A percentile compares a stretch with the other conserved stretches of the same genome.
phyloP scores from a whole-genome alignment of 805 yeast genomes.

The Brettanomyces custersianus region DNA sequence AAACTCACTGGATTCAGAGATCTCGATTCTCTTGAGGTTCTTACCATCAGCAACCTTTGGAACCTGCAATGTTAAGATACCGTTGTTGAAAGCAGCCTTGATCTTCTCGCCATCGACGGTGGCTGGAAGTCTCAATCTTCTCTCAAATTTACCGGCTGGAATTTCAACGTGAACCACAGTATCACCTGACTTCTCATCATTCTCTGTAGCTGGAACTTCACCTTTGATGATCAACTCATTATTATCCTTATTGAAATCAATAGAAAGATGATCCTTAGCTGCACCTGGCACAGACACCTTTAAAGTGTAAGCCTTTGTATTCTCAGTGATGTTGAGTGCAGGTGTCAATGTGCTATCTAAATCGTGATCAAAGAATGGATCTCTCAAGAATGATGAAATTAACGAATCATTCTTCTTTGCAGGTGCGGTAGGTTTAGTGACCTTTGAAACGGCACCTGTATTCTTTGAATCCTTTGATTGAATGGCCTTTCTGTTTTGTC shows the following conservation, averaged over 20 bases:
- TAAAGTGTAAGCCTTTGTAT: slow-evolving; percentile 31
- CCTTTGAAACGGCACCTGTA: neutral
- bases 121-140: slow-evolving; percentile 29
- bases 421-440: slow-evolving; percentile 3
- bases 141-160: slow-evolving; percentile 10
- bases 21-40: slow-evolving; percentile 15
- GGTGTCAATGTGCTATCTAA: slow-evolving; percentile 11
- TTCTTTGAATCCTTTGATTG: slow-evolving; percentile 12
- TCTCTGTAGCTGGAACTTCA: slow-evolving; percentile 19
- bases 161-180: slow-evolving; percentile 6
- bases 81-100: slow-evolving; percentile 36
- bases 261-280: slow-evolving; percentile 30
- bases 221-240: slow-evolving; percentile 37
- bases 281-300: slow-evolving; percentile 42
- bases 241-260: slow-evolving; percentile 38
- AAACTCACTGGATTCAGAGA: neutral
- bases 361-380: slow-evolving; percentile 11
- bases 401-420: slow-evolving; percentile 10
- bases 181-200: slow-evolving; percentile 1
- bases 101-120: slow-evolving; percentile 35
- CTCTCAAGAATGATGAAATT: slow-evolving; percentile 18
- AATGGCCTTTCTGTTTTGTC: slow-evolving; percentile 1
- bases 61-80: slow-evolving; percentile 32
- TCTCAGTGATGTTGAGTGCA: slow-evolving; percentile 38
- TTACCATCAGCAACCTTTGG: slow-evolving; percentile 27